Evolutionary conservation across 257 asterid species (phyloP).

Genomic region (Solanum chmielewskii): DNA sequence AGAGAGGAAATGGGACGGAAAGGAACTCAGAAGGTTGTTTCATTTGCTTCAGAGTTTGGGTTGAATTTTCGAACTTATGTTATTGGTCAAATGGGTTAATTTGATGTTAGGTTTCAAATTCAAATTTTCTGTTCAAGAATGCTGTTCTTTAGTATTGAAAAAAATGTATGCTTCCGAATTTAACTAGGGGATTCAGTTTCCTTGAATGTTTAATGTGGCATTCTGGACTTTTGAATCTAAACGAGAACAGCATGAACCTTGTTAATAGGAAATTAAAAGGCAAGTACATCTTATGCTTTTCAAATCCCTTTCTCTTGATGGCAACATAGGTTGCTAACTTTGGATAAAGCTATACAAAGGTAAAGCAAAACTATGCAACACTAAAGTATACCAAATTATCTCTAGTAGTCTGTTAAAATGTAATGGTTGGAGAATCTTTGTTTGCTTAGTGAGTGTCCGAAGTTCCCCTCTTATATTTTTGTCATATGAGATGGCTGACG

Average conservation of each 20-base stretch:
- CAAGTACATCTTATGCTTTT: not conserved
- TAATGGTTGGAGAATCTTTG: not conserved
- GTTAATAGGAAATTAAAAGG: not conserved
- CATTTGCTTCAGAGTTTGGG: not conserved
- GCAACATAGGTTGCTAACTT: not conserved
- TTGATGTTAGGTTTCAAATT: not conserved
- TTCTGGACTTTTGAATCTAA: not conserved
- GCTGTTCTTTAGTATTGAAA: not conserved
- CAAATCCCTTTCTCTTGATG: not conserved
- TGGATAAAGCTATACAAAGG: not conserved
- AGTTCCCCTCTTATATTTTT: not conserved
- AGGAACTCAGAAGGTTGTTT: not conserved
- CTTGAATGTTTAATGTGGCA: not conserved
- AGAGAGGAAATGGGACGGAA: not conserved
- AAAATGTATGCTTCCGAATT: not conserved
- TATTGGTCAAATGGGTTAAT: not conserved
- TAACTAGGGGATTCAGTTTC: not conserved
- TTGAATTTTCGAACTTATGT: not conserved
- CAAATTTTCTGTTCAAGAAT: not conserved
- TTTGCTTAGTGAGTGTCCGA: not conserved
- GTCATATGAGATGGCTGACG: not conserved
- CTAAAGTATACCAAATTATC: not conserved
- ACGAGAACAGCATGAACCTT: not conserved
- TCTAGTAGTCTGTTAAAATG: not conserved
- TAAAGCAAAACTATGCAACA: not conserved